Base-by-base conservation (phyloP, 2,329 filamentous ascomycete species). In the Ceratocystis colombiana region DNA sequence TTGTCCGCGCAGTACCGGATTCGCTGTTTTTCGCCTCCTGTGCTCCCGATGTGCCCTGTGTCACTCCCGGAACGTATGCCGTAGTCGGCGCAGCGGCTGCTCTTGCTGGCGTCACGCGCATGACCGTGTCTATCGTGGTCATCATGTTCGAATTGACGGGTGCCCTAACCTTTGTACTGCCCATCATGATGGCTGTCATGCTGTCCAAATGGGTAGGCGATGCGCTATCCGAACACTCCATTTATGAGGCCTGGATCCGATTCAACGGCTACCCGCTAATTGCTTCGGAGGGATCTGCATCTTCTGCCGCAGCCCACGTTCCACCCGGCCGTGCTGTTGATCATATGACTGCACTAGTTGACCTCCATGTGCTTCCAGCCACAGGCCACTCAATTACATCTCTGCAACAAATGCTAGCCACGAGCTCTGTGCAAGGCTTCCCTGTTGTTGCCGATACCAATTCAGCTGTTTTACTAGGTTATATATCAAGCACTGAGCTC, bases 91-190 rank as follows among this genome's bases (percentile, higher is more conserved):
- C 94, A 0, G 93, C 94, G 0, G 92, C 94, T 3, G 90, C 93
- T n/a, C 84, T 99, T 1, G 90, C 89, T 5, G 94, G 94, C 61
- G 90, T 95, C 45, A 97, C 93, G 20, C 85, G 93, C 70, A 95
- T 99, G 86, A 99, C 94, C 0, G 91, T 96, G 10, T 96, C 92
- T 12, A 96, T 99, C 70, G 93, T 99, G 3, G 94, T 97, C 72
- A 99, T 99, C 77, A 96, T 96, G 88, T 99, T 99, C 73, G 94
- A 99, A 78, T 86, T 99, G 66, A 99, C 94, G 0, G 94, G 94
- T 64, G 94, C 94, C 1, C 82, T 99, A 33, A 96, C 91, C 0
- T 97, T 97, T 73, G 93, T 99, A 62, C 84, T 99, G 6, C 94
- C 94, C 65, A 99, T 97, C 75, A 99, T 99, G 94, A 89, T 99